Evolutionary conservation across 2,329 filamentous ascomycete genomes (phyloP), one percentile per base, ranked within the genome.

Genomic region (Cercospora canescens): DNA sequence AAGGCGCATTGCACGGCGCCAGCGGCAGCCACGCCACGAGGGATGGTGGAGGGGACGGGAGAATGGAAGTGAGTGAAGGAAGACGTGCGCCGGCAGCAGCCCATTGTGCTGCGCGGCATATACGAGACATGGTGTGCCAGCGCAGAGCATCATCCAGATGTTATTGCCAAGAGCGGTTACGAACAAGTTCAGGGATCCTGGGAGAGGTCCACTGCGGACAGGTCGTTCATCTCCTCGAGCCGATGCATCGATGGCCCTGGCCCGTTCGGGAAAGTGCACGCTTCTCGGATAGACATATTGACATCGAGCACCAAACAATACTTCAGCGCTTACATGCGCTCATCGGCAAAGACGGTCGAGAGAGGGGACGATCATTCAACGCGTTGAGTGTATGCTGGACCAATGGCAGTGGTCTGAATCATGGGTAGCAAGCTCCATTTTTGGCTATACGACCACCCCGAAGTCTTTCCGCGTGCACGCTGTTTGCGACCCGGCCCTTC

Each of bases 361-460:
- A 50, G 28, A 50, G 45, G 16, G 24, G 59, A 28, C n/a, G 35
- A n/a, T 61, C 59, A 48, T 61, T 18, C 48, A 52, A 35, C 50
- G 34, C 41, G 37, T 41, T 50, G 32, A 45, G 26, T 37, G 12
- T 28, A 48, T 48, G 59, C 59, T 55, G 52, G 60, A 50, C 45
- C 60, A 62, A 55, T 45, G 32, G 37, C 45, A 28, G 28, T n/a
- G 2, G 45, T 28, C 45, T 50, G 21, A 50, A 50, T 61, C 63
- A 41, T 57, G 57, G 63, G 57, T 62, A 62, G 30, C 45, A 45
- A 50, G 57, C 30, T 52, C 61, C 52, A 41, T 62, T 61, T 57
- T 41, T 63, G 57, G 32, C 64, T 66, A 63, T 54, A 28, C 58
- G 60, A 63, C 64, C 60, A 59, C 32, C 32, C 34, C 48, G 45